These are phyloP conservation scores for Cladorrhinum samala DNA, from an alignment of 495 filamentous ascomycete genomes.

Conservation along the genomic window DNA sequence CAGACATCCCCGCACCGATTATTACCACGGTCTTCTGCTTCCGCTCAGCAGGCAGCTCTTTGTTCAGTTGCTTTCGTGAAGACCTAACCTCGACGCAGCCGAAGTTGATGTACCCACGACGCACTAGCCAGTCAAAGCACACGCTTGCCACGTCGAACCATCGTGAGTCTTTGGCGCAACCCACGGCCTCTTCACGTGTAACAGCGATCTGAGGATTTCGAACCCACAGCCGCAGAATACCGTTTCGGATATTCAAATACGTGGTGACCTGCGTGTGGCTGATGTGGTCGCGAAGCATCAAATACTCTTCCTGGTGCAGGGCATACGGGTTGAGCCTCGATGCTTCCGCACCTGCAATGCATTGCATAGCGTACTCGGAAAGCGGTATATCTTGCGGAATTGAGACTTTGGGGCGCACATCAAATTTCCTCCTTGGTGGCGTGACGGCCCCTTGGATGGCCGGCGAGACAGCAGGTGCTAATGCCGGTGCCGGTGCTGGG, in stretches of 20 bases:
- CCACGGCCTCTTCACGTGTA: constrained; percentile 79
- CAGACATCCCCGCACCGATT: constrained; percentile 90
- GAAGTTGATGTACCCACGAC: constrained; percentile 94
- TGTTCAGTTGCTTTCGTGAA: constrained; percentile 25
- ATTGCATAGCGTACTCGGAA: constrained; percentile 77
- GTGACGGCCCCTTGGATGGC: neutral
- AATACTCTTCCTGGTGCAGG: constrained; percentile 80
- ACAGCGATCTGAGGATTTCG: constrained; percentile 85
- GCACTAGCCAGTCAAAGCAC: constrained; percentile 86
- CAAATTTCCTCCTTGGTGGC: constrained; percentile 35
- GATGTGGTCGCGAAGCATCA: constrained; percentile 70
- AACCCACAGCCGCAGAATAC: constrained; percentile 85
- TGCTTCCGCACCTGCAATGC: constrained; percentile 78
- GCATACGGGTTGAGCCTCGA: constrained; percentile 86
- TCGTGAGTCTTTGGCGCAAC: constrained; percentile 83
- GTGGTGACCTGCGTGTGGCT: constrained; percentile 85
- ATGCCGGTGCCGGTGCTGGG: neutral
- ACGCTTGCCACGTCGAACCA: constrained; percentile 87
- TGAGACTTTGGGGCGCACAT: constrained; percentile 66
- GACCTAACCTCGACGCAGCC: constrained; percentile 66
- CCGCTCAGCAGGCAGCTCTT: constrained; percentile 23
- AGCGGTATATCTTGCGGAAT: constrained; percentile 69
- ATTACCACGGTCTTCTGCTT: constrained; percentile 70
- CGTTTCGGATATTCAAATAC: constrained; percentile 97
- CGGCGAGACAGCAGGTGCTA: neutral